Evolutionary conservation across 73 alveolate genomes (phyloP), one percentile per base, ranked within the genome.

Genomic region (Stentor roeselii): DNA sequence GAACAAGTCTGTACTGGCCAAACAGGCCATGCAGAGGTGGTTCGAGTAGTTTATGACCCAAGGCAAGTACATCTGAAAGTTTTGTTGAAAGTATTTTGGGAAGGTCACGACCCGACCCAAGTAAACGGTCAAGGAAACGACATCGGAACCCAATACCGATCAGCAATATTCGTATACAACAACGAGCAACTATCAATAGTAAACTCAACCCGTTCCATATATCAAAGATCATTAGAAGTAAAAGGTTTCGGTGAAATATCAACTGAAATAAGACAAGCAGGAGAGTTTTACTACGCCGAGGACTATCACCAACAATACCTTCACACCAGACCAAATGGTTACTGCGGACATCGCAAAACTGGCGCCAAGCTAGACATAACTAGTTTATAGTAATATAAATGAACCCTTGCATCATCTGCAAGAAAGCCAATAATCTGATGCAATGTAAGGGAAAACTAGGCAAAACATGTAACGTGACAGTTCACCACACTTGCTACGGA

Each of bases 111-210:
- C 59, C 95, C 95, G 11, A 84, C 94, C 36, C 89, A 86, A 75
- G 85, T 87, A 60, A 78, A 85, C 34, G 78, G 92, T 21, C 95
- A 90, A 86, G 95, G 95, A n/a, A 88, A 88, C 59, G 95, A 90
- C 76, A 84, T 82, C 31, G 95, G 95, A 38, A 83, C 86, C 21
- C 95, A 90, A 75, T 90, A 90, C 87, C 59, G 95, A 58, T 36
- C 89, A 27, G 90, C 86, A 3, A 85, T 85, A 3, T 85, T 78
- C 21, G 41, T 38, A 32, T 38, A 42, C 78, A 38, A n/a, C 35
- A 14, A 78, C 30, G 89, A 39, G 14, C 89, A 85, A 36, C 37
- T 67, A 34, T 14, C 41, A 21, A 30, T n/a, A 14, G 80, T 40
- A 30, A 40, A 67, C 15, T 11, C 27, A 21, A 27, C 80, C 14